phyloP scores from a whole-genome alignment of 2,329 filamentous ascomycete genomes.

The Microascus cirrosus region DNA sequence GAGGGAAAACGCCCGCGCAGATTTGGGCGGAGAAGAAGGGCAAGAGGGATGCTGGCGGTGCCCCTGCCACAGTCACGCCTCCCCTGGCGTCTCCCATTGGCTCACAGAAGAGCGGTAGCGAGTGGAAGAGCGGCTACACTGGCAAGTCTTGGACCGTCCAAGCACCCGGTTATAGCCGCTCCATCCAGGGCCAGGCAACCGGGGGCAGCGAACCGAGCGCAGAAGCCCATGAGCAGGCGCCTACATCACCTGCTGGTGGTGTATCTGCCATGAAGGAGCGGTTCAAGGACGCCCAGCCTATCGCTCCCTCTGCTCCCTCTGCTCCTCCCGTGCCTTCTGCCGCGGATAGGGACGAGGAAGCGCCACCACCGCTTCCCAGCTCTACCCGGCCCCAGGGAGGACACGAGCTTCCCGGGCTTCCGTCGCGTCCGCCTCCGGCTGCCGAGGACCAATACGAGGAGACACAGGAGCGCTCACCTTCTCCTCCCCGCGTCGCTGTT shows the following conservation, averaged over 20 bases:
- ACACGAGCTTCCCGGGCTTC: constrained; percentile 69
- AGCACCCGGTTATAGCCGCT: constrained; percentile 56
- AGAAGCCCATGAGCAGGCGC: constrained; percentile 25
- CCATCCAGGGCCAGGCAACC: constrained; percentile 50
- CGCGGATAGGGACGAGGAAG: not conserved
- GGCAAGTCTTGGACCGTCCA: constrained; percentile 88
- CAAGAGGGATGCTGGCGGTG: constrained; percentile 48
- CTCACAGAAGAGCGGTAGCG: constrained; percentile 58
- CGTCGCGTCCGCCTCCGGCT: constrained; percentile 45
- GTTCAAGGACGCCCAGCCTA: constrained; percentile 67
- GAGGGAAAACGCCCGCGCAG: constrained; percentile 92
- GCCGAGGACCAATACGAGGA: constrained; percentile 47
- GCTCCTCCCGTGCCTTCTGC: constrained; percentile 18
- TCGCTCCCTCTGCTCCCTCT: constrained; percentile 38
- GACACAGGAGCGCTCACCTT: constrained; percentile 49
- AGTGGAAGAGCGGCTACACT: constrained; percentile 85
- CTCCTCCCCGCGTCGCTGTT: constrained; percentile 76
- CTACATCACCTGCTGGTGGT: constrained; percentile 40
- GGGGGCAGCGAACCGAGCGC: constrained; percentile 27
- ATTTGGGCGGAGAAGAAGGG: constrained; percentile 97
- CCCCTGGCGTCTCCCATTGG: constrained; percentile 41
- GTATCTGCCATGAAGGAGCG: constrained; percentile 69
- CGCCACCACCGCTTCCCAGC: constrained; percentile 42
- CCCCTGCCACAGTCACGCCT: constrained; percentile 25
- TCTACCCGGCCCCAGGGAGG: constrained; percentile 62